Evolutionary conservation across 2,329 filamentous ascomycete species (phyloP), one percentile per base, ranked within the genome.

Genomic region (Sclerotinia minor): DNA sequence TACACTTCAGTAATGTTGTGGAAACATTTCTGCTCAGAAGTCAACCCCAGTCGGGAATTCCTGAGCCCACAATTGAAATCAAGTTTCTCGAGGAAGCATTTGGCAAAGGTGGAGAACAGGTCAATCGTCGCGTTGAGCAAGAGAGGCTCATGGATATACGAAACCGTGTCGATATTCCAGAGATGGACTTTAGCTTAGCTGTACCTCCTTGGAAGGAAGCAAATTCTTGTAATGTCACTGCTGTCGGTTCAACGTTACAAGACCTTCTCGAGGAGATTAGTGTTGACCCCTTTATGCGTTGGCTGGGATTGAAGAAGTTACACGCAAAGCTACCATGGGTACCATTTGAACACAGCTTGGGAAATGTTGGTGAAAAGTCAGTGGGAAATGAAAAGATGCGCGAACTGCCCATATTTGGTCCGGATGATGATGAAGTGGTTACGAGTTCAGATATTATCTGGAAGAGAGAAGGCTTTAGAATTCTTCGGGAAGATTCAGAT

Each of bases 401-500:
- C 35, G 72, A 78, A 44, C 75, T 79, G 44, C 72, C 84, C 9
- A 49, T 81, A 0, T 73, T 69, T 3, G 63, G 76, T 5, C 71
- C 75, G 13, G 58, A 67, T 3, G 67, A 70, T 0, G 76, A 77
- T 29, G 57, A 68, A 6, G 60, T 76, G 5, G 74, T 81, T 3
- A 78, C 80, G 41, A 80, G 81, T 44, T 77, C 78, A 6, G 73
- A 73, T 5, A 72, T 83, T 32, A 77, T 80, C 3, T 84, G 82
- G 80, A 85, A 85, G 71, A 78, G 77, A 1, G 77, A 80, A 3
- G 81, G 81, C 0, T 72, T 85, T n/a, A 78, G 79, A 24, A 77
- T 84, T 21, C 73, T 86, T 17, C 65, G 78, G 80, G 72, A 58
- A 7, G 69, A 79, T 0, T 38, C 15, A 3, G 26, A 60, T 35